These are phyloP conservation scores for Phytophthora multivora DNA, from an alignment of 352 stramenopile genomes.

Conservation along the genomic window DNA sequence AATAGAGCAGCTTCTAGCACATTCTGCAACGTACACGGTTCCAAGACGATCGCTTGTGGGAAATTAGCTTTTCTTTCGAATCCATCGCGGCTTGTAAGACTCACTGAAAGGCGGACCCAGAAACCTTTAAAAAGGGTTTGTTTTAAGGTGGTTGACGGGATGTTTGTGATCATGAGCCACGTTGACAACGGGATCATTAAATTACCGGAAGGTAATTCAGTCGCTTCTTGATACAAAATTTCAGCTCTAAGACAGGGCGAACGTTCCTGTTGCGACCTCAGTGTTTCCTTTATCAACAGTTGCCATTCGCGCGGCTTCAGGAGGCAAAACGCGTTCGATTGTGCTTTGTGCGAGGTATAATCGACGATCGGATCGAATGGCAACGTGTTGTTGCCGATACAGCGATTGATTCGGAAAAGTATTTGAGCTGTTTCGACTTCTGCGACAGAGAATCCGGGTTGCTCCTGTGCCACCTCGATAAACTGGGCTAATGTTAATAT, in stretches of 20 bases:
- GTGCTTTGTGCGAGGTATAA: neutral
- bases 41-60: slow-evolving; percentile 13
- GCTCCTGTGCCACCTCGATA: slow-evolving; percentile 19
- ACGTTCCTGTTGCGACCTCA: neutral
- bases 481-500: slow-evolving; percentile 33
- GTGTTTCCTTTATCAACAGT: neutral
- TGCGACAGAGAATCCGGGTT: slow-evolving; percentile 11
- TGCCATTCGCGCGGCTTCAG: slow-evolving; percentile 10
- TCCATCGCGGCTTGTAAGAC: slow-evolving; percentile 7
- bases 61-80: slow-evolving; percentile 16
- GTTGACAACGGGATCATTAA: slow-evolving; percentile 9
- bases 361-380: neutral
- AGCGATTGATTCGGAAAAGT: slow-evolving; percentile 27
- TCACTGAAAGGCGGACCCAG: slow-evolving; percentile 17
- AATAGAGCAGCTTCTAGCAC: slow-evolving; percentile 45
- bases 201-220: slow-evolving; percentile 8
- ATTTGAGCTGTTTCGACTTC: slow-evolving; percentile 30
- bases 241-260: neutral
- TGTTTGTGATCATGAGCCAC: slow-evolving; percentile 7
- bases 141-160: neutral
- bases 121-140: neutral
- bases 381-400: neutral
- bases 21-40: slow-evolving; percentile 7
- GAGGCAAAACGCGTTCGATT: slow-evolving; percentile 18
- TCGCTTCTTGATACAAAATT: slow-evolving; percentile 9